These are phyloP conservation scores for Martensiomyces pterosporus DNA, from an alignment of 192 early-diverging fungal genomes.

Conservation along the genomic window DNA sequence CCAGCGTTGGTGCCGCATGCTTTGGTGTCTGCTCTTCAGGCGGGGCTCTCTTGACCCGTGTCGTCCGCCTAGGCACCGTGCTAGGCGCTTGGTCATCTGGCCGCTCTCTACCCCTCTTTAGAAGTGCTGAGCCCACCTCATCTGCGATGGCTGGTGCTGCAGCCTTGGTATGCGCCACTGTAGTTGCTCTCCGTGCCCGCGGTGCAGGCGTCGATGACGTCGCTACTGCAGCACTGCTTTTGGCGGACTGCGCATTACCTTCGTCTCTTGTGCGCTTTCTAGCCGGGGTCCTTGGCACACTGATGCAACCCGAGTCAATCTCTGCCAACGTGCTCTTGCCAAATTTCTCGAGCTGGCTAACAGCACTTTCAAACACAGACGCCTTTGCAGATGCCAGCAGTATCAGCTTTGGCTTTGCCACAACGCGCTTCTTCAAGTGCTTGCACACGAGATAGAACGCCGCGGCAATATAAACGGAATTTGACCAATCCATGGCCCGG, in stretches of 20 bases:
- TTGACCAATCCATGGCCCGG: slow-evolving; percentile 31
- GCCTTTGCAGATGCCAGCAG: slow-evolving; percentile 14
- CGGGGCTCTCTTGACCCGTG: no score
- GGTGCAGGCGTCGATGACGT: not conserved
- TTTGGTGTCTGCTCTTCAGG: no score
- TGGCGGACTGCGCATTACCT: no score
- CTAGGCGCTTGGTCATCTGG: no score
- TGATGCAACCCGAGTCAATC: slow-evolving; percentile 9
- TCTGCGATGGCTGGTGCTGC: not conserved
- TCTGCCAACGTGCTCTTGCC: slow-evolving; percentile 17
- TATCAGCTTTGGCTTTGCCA: slow-evolving; percentile 22
- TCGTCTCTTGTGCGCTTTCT: slow-evolving; percentile 18
- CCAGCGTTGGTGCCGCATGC: no score
- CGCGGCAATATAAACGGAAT: slow-evolving; percentile 38
- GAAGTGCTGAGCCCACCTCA: slow-evolving; percentile 1
- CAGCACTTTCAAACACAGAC: slow-evolving; percentile 17
- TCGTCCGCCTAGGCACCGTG: no score
- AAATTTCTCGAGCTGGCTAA: slow-evolving; percentile 27
- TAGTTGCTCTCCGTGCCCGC: no score
- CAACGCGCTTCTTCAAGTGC: slow-evolving; percentile 41
- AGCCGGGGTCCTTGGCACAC: slow-evolving; percentile 14
- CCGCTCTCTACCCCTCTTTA: no score
- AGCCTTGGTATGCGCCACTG: not conserved
- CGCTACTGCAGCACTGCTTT: not conserved
- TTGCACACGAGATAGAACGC: slow-evolving; percentile 38